phyloP scores from a whole-genome alignment of 202 grass and related monocot genomes.

The Brachypodium distachyon region DNA sequence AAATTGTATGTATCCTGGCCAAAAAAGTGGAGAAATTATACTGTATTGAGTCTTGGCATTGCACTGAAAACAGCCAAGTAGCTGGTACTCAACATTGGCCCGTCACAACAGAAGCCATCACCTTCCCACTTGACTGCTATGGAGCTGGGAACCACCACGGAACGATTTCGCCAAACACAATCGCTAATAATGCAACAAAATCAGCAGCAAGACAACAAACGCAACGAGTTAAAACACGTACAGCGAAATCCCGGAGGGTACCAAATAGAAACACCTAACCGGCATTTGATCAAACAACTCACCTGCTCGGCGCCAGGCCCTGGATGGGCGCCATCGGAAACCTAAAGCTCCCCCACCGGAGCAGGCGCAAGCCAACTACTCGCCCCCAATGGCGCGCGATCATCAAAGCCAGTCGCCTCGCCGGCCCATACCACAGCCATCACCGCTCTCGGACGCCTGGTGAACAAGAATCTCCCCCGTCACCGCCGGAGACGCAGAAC shows the following conservation, averaged over 20 bases:
- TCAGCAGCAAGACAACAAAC: neutral
- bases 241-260: neutral
- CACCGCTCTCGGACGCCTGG: neutral
- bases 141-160: neutral
- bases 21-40: too few species aligned
- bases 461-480: neutral
- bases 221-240: neutral
- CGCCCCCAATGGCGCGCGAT: slow-evolving; percentile 23
- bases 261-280: slow-evolving; percentile 6
- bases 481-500: slow-evolving; percentile 30
- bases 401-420: slow-evolving; percentile 25
- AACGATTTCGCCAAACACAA: neutral
- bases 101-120: too few species aligned
- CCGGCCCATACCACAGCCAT: slow-evolving; percentile 23
- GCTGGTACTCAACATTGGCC: too few species aligned
- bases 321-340: neutral
- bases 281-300: slow-evolving; percentile 22
- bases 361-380: slow-evolving; percentile 7
- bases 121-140: neutral
- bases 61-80: neutral
- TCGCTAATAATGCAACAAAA: neutral
- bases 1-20: too few species aligned
- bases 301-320: slow-evolving; percentile 26
- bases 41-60: too few species aligned
- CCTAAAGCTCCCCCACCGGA: neutral